Conservation (phyloP, 257 asterid genomes). For the Echium plantagineum region DNA sequence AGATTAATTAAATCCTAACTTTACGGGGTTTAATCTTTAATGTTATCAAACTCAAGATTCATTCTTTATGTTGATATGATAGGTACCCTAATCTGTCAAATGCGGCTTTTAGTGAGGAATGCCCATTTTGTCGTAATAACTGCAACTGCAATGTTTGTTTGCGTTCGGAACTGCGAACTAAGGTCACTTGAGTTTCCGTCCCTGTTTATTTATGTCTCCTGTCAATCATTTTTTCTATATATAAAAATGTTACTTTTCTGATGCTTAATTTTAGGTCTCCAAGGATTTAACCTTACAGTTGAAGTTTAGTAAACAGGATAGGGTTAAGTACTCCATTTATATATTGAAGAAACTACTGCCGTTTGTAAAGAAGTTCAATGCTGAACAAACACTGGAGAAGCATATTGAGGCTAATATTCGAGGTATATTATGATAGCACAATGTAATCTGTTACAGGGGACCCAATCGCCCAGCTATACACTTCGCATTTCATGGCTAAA, state of each 20-base stretch:
- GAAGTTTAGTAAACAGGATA: constrained; percentile 24
- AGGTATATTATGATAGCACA: constrained; percentile 28
- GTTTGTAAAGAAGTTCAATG: constrained; percentile 40
- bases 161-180: constrained; percentile 37
- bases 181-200: constrained; percentile 27
- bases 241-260: not conserved
- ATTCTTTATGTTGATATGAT: constrained; percentile 3
- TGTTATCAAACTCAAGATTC: too few relatives aligned
- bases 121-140: constrained; percentile 68
- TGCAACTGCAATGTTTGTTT: constrained; percentile 91
- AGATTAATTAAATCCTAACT: too few relatives aligned
- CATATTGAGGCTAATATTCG: constrained; percentile 52
- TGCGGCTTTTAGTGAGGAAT: constrained; percentile 56
- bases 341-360: constrained; percentile 59
- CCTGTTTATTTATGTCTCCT: constrained; percentile 4
- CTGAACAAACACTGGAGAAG: constrained; percentile 51
- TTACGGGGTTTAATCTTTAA: too few relatives aligned
- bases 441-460: not conserved
- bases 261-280: constrained; percentile 26
- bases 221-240: not conserved
- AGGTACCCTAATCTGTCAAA: constrained; percentile 72
- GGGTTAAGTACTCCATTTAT: constrained; percentile 40
- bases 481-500: too few relatives aligned
- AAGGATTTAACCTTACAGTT: constrained; percentile 18
- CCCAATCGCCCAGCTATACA: too few relatives aligned